Conservation (phyloP, 495 filamentous ascomycete species). For the Hypoxylon intermedium region DNA sequence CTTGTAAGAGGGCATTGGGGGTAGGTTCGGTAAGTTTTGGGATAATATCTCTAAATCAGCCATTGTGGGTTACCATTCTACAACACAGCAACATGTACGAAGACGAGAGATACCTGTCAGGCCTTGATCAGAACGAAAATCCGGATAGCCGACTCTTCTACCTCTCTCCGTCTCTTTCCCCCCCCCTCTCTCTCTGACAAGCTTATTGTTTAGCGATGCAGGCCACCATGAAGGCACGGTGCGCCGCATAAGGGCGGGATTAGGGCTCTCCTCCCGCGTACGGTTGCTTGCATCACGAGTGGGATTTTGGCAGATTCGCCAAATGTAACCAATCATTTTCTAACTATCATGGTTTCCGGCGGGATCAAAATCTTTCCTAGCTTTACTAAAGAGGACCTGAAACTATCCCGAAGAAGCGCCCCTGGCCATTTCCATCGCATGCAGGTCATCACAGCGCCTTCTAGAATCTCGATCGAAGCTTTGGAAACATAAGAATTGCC, state of each 20-base stretch:
- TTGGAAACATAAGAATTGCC: constrained; percentile 14
- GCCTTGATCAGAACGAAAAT: too few relatives aligned
- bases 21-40: not conserved
- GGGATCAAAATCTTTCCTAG: constrained; percentile 26
- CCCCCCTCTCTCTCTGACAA: constrained; percentile 7
- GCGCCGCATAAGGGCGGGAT: constrained; percentile 37
- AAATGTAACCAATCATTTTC: constrained; percentile 38
- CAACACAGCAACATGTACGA: too few relatives aligned
- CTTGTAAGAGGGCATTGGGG: constrained; percentile 20
- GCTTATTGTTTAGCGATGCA: constrained; percentile 29
- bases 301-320: constrained; percentile 34
- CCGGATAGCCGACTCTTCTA: constrained; percentile 3
- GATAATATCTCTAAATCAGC: not conserved
- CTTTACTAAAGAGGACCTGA: constrained; percentile 29
- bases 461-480: constrained; percentile 43
- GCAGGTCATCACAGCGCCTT: constrained; percentile 29
- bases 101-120: not conserved
- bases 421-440: constrained; percentile 34
- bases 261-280: constrained; percentile 37
- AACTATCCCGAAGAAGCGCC: constrained; percentile 26
- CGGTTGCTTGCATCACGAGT: constrained; percentile 42
- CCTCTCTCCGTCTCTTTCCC: too few relatives aligned
- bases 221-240: constrained; percentile 33
- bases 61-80: not conserved
- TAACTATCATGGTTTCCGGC: constrained; percentile 13